phyloP scores from a whole-genome alignment of 257 asterid genomes.

The Salvia miltiorrhiza region DNA sequence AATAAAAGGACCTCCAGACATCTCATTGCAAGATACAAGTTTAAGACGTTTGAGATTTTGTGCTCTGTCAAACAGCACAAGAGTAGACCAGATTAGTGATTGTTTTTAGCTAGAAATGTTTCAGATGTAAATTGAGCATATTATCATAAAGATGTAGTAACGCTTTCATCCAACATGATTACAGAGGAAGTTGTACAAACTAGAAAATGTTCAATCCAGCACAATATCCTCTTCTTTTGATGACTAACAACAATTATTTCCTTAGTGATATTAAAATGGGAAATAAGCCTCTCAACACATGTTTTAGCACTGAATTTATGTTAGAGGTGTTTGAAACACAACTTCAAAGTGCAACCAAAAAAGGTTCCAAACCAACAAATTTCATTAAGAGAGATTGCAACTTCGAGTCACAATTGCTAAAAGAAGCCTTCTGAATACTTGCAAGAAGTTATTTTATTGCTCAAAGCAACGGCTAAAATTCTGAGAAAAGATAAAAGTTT shows the following conservation, averaged over 20 bases:
- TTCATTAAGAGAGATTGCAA: too few relatives aligned
- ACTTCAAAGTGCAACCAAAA: background rate
- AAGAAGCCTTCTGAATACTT: too few relatives aligned
- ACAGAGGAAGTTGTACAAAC: background rate
- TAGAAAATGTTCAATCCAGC: background rate
- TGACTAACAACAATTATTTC: too few relatives aligned
- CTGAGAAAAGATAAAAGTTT: too few relatives aligned
- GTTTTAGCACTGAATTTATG: background rate
- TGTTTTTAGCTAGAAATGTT: background rate
- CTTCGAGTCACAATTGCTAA: too few relatives aligned
- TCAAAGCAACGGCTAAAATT: too few relatives aligned
- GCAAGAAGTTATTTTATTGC: too few relatives aligned
- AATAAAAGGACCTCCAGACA: slow-evolving; percentile 19
- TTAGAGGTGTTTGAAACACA: background rate
- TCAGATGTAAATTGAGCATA: too few relatives aligned
- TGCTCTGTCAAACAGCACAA: slow-evolving; percentile 32
- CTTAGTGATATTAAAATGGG: background rate
- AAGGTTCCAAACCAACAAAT: background rate
- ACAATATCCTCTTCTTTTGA: background rate
- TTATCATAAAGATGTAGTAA: too few relatives aligned
- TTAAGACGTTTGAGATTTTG: slow-evolving; percentile 38
- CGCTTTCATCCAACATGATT: too few relatives aligned
- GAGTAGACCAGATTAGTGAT: background rate
- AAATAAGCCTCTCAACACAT: too few relatives aligned
- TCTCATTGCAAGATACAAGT: slow-evolving; percentile 16